phyloP scores from a whole-genome alignment of 176 grass and related monocot genomes.

The Otatea glauca region DNA sequence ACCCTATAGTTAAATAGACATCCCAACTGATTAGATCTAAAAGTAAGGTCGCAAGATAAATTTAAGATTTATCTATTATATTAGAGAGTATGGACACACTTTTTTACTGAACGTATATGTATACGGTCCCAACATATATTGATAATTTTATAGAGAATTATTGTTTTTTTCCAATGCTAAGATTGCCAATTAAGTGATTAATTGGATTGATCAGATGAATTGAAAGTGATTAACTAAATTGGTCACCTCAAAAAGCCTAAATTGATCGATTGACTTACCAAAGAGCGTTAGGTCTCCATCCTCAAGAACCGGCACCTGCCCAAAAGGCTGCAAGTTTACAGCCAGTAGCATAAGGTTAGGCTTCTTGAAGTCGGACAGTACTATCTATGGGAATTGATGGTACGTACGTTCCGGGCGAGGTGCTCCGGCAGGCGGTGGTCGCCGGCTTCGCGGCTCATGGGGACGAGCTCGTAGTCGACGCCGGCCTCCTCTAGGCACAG shows the following conservation, averaged over 20 bases:
- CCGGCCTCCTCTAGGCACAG: conserved; percentile 69
- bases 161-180: no score
- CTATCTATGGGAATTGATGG: neutral
- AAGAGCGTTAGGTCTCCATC: conserved; percentile 47
- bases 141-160: no score
- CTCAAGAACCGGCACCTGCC: conserved; percentile 49
- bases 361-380: neutral
- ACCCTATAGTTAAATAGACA: no score
- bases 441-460: conserved; percentile 32
- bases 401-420: conserved; percentile 62
- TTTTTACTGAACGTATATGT: no score
- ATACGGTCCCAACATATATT: no score
- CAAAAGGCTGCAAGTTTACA: conserved; percentile 33
- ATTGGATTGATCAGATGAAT: neutral
- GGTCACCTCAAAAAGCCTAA: no score
- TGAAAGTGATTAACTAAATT: conserved; percentile 1
- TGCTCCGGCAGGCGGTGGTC: conserved; percentile 44
- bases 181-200: no score
- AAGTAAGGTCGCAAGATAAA: no score
- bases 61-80: no score
- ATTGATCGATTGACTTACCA: neutral
- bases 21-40: no score
- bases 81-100: no score
- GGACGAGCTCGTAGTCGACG: conserved; percentile 49
- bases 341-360: neutral